Conservation (phyloP, 805 yeast species). For the Barnettozyma salicaria region DNA sequence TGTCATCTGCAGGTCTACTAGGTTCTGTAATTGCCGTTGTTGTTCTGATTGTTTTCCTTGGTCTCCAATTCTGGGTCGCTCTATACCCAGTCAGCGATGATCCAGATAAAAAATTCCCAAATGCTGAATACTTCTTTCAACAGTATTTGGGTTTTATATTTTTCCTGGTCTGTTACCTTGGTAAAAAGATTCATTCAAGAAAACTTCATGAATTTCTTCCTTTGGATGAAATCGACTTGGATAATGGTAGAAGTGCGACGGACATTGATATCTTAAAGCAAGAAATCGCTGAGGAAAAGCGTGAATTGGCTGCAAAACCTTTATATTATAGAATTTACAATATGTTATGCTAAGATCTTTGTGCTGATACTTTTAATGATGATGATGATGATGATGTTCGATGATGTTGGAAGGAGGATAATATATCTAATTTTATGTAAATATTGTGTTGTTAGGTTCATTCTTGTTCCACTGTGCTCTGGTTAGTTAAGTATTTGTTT, state of each 20-base stretch:
- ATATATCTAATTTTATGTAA: no score
- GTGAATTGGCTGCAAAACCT: constrained; percentile 39
- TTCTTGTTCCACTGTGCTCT: no score
- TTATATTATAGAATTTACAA: constrained; percentile 44
- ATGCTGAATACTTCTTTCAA: constrained; percentile 34
- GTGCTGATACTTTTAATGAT: no score
- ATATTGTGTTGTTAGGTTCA: no score
- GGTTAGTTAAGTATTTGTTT: no score
- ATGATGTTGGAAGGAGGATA: no score
- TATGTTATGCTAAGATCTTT: constrained; percentile 49
- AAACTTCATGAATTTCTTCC: constrained; percentile 37
- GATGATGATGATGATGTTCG: no score
- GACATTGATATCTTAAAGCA: constrained; percentile 52
- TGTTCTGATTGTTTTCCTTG: constrained; percentile 33
- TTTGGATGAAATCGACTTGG: constrained; percentile 49
- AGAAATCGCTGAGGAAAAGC: constrained; percentile 54
- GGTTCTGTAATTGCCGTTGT: constrained; percentile 38
- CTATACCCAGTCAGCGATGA: constrained; percentile 37
- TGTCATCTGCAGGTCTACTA: constrained; percentile 36
- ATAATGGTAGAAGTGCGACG: constrained; percentile 55
- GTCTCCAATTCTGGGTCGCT: constrained; percentile 45
- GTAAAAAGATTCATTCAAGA: constrained; percentile 39
- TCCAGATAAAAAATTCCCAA: no score
- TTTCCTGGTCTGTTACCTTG: constrained; percentile 32
- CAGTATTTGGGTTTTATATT: constrained; percentile 39